Evolutionary conservation across 768 basidiomycete species (phyloP).

Genomic region (Lactarius akahatsu): DNA sequence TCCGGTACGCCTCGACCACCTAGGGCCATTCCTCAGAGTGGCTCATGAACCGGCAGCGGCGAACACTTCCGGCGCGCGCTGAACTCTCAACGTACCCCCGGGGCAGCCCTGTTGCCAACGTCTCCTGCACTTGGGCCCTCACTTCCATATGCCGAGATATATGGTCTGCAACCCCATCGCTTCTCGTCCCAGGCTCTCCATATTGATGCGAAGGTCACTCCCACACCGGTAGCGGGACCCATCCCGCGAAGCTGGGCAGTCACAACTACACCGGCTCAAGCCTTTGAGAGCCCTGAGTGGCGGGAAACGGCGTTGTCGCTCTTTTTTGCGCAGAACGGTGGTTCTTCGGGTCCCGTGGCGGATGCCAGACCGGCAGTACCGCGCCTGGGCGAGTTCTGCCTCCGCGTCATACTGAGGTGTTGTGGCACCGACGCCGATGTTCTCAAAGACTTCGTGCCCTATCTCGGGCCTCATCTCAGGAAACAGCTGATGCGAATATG

Average conservation of each 20-base stretch:
- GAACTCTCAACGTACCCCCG: conserved; percentile 44
- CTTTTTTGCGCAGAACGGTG: conserved; percentile 40
- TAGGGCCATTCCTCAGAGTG: neutral
- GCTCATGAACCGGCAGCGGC: conserved; percentile 45
- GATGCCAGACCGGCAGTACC: conserved; percentile 40
- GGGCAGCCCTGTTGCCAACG: neutral
- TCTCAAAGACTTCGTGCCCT: conserved; percentile 47
- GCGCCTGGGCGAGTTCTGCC: conserved; percentile 55
- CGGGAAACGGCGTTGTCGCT: conserved; percentile 57
- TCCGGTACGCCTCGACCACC: conserved; percentile 42
- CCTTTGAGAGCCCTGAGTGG: conserved; percentile 43
- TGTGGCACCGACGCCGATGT: conserved; percentile 40
- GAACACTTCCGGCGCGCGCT: conserved; percentile 68
- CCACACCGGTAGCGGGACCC: conserved; percentile 29
- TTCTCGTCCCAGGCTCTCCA: conserved; percentile 4
- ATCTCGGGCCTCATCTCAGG: conserved; percentile 58
- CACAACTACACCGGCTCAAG: conserved; percentile 34
- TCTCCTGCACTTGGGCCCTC: conserved; percentile 11
- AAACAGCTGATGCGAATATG: conserved; percentile 57
- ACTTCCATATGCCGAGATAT: conserved; percentile 27
- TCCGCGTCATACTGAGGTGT: conserved; percentile 46
- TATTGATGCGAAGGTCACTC: conserved; percentile 5
- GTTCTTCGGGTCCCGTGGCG: conserved; percentile 22
- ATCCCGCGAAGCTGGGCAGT: conserved; percentile 58
- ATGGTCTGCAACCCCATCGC: conserved; percentile 17